Evolutionary conservation across 2,329 filamentous ascomycete genomes (phyloP), one percentile per base, ranked within the genome.

Genomic region (Fusarium chuoi): DNA sequence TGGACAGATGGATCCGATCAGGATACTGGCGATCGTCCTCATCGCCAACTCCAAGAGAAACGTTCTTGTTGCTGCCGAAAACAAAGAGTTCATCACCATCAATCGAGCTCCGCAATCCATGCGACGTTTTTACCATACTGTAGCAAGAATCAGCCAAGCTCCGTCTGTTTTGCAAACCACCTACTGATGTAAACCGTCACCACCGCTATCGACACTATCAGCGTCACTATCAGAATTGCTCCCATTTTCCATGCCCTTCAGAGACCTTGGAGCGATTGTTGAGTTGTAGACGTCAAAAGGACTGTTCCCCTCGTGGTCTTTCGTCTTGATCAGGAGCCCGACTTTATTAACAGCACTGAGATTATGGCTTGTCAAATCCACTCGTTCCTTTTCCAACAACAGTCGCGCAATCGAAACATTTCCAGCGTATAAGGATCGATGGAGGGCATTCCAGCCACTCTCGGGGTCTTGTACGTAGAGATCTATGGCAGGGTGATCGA

Each of bases 11-110:
- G 17, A 98, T 90, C 15, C 94, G 92, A 81, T 98, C 96, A 0
- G 96, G 96, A 78, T 93, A 97, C 73, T 98, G 95, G 7, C 96
- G 91, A 79, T 99, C 96, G 80, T 98, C 95, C 78, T 97, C 93
- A 79, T 99, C 95, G n/a, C 95, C 95, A 68, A 98, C 92, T 3
- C 96, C 96, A 28, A 99, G 88, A 0, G 94, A 96, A 15, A 97
- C 84, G 76, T 99, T 99, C 79, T 96, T 97, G 83, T 98, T 99
- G 83, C 95, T 98, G 56, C 96, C 96, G 82, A 98, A 98, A 2
- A 94, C 92, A 78, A 94, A 98, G 2, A 98, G 85, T 79, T 99
- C 96, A 78, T 98, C 94, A 14, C 94, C 96, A 33, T 77, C 68
- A 8, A 76, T 68, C 24, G 77, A 73, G 28, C 68, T 68, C 12